Conservation (phyloP, 169 alveolate species). For the Sarcocystis neurona region DNA sequence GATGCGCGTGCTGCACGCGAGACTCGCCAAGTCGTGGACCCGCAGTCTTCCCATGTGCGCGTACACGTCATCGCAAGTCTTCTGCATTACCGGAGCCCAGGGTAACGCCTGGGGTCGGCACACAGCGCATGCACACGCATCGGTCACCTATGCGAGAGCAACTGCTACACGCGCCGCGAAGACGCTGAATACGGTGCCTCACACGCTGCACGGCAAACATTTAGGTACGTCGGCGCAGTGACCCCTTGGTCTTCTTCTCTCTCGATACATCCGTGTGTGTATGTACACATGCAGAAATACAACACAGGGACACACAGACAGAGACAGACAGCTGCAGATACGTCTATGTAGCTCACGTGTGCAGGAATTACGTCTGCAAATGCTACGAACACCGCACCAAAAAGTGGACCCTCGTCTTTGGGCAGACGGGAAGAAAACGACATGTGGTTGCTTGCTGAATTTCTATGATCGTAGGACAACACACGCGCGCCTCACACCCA, state of each 20-base stretch:
- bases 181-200: background rate
- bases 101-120: conserved; percentile 21
- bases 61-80: conserved; percentile 34
- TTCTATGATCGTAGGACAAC: too few relatives aligned
- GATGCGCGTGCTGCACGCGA: conserved; percentile 26
- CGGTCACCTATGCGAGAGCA: too few relatives aligned
- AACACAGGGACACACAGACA: too few relatives aligned
- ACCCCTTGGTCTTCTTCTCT: background rate
- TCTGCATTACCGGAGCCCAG: conserved; percentile 39
- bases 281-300: background rate
- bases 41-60: background rate
- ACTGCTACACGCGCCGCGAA: background rate
- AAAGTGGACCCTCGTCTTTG: too few relatives aligned
- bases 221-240: background rate
- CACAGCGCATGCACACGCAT: too few relatives aligned
- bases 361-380: too few relatives aligned
- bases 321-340: too few relatives aligned
- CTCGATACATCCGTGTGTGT: background rate
- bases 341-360: too few relatives aligned
- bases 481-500: too few relatives aligned
- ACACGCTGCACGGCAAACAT: background rate
- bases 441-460: too few relatives aligned
- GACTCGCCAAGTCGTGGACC: background rate
- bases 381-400: too few relatives aligned
- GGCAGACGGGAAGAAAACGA: too few relatives aligned